phyloP scores from a whole-genome alignment of 805 yeast species.

The Debaryomyces hansenii region DNA sequence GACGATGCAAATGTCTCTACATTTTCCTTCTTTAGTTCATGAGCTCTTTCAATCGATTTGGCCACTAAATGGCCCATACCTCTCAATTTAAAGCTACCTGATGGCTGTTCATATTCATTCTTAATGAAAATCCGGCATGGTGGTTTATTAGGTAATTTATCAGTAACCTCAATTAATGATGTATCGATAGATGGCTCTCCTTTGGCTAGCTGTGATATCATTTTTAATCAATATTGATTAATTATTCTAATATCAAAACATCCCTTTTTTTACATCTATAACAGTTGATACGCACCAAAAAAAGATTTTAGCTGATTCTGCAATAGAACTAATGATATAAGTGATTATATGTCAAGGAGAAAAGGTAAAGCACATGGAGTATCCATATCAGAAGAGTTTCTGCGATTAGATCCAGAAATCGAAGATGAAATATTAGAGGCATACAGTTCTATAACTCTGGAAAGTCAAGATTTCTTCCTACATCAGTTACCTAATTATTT shows the following conservation, averaged over 20 bases:
- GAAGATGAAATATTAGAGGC: conserved; percentile 38
- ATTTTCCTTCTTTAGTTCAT: conserved; percentile 10
- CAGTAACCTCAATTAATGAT: conserved; percentile 32
- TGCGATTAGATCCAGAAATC: conserved; percentile 14
- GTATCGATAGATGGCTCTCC: conserved; percentile 29
- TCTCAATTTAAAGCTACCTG: conserved; percentile 58
- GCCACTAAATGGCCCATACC: conserved; percentile 52
- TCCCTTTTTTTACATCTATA: too few relatives aligned
- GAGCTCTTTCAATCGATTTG: conserved; percentile 28
- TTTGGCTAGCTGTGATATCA: not conserved
- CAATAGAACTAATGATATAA: not conserved
- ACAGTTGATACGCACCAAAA: too few relatives aligned
- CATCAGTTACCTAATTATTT: conserved; percentile 25
- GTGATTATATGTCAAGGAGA: conserved; percentile 3
- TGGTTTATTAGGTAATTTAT: conserved; percentile 20
- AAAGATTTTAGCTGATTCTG: not conserved
- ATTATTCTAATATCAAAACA: not conserved
- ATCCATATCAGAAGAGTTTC: conserved; percentile 10
- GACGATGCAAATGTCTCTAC: conserved; percentile 27
- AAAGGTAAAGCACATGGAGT: conserved; percentile 7
- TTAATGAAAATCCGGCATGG: conserved; percentile 45
- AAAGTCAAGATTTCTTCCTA: conserved; percentile 27
- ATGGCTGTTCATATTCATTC: conserved; percentile 54
- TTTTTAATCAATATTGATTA: not conserved
- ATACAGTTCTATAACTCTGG: conserved; percentile 23